Evolutionary conservation across 2,329 filamentous ascomycete species (phyloP).

Genomic region (Pyrenochaeta sp.): DNA sequence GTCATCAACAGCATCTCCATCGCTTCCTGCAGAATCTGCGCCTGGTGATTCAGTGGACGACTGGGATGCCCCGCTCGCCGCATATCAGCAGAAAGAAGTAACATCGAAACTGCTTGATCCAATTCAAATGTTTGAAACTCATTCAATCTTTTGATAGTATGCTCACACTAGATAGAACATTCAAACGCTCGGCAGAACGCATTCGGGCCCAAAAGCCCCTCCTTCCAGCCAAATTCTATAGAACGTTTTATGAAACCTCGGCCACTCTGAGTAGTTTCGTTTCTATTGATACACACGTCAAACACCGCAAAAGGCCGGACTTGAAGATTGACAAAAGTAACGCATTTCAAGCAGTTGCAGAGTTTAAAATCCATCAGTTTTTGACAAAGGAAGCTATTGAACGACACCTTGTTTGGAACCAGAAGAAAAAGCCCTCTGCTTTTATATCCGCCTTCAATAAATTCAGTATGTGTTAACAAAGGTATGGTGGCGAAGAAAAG

Average conservation of each 20-base stretch:
- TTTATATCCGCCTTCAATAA: slow-evolving; percentile 22
- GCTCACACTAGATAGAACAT: no score
- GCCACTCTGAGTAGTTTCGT: slow-evolving; percentile 19
- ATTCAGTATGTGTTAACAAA: slow-evolving; percentile 4
- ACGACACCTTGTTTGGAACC: slow-evolving; percentile 14
- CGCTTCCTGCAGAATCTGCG: no score
- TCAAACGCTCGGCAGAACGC: no score
- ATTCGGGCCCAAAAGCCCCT: neutral
- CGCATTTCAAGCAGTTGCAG: slow-evolving; percentile 27
- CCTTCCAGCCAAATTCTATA: slow-evolving; percentile 13
- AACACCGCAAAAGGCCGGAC: slow-evolving; percentile 7
- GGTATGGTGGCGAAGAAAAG: neutral
- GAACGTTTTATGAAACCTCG: slow-evolving; percentile 16
- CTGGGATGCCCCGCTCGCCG: no score
- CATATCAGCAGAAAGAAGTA: no score
- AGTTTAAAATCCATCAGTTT: neutral
- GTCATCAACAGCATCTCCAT: no score
- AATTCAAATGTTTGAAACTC: no score
- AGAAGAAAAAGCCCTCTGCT: slow-evolving; percentile 15
- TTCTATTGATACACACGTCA: slow-evolving; percentile 13
- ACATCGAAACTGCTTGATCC: no score
- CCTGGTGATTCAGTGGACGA: no score
- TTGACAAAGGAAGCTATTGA: slow-evolving; percentile 11
- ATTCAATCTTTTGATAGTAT: no score
- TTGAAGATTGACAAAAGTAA: neutral